Base-by-base conservation (phyloP, 371 early-diverging fungal genomes). In the Umbelopsis sp. region DNA sequence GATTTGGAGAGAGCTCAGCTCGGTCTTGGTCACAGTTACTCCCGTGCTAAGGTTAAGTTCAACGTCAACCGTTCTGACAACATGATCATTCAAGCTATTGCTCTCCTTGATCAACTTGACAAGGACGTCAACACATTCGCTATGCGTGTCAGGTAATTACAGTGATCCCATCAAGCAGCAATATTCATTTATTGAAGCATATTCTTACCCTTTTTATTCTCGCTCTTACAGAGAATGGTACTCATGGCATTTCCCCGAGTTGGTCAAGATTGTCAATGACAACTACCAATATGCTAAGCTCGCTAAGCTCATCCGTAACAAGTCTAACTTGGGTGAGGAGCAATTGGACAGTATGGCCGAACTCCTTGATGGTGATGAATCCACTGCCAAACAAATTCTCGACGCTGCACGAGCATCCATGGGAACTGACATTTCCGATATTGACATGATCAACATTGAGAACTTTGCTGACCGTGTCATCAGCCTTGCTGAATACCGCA, bases 221-320 rank as follows among this genome's bases (percentile, higher is more conserved):
- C 12, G 12, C 12, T 41, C 1, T 41, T 70, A 62, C 45, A 93
- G 94, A 68, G 98, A 99, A 85, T 98, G 98, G 98, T 99, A 99
- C 84, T 93, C 94, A 62, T 99, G 97, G 98, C 97, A 98, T 79
- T 99, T 98, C 89, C 99, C 99, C 50, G 98, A 99, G 87, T 87
- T 99, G 73, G 89, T 91, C 82, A 96, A 96, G 86, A 94, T 99
- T 70, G 92, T 97, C 70, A 86, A 85, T 73, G 98, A 98, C 83
- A 96, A 97, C 82, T 88, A 87, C 76, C 86, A 90, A 75, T 99
- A 92, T 78, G 97, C 97, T 72, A 88, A 89, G 68, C 87, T 96
- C 65, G 93, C 92, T 69, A 91, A 92, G 79, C 77, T 92, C 52
- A 94, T 98, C 79, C 89, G 91, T 83, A 94, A 97, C 93, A 97